A percentile compares a stretch with the other conserved stretches of the same genome.
phyloP scores from a whole-genome alignment of 257 asterid species.

The Primulina eburnea region DNA sequence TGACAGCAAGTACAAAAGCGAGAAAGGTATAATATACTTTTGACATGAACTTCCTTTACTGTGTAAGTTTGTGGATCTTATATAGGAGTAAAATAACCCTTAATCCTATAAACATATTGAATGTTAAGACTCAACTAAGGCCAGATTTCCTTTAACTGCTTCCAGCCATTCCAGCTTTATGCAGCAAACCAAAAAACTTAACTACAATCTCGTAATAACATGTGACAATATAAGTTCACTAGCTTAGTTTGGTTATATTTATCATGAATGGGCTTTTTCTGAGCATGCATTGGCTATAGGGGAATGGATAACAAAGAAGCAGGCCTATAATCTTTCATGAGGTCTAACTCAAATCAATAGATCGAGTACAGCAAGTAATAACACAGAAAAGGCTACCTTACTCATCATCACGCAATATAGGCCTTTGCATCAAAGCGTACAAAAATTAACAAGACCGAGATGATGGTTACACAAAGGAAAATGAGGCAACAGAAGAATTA shows the following conservation, averaged over 20 bases:
- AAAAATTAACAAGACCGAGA: slow-evolving; percentile 1
- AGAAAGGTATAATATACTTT: not conserved
- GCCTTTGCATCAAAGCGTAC: slow-evolving; percentile 9
- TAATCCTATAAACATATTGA: too few relatives aligned
- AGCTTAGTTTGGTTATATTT: not conserved
- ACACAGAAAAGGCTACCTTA: not conserved
- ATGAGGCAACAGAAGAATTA: slow-evolving; percentile 6
- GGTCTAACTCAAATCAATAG: not conserved
- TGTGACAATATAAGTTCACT: not conserved
- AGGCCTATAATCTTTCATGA: not conserved
- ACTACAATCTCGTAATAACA: not conserved
- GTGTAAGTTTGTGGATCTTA: not conserved
- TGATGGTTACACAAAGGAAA: not conserved
- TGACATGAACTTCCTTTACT: not conserved
- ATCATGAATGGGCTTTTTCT: not conserved
- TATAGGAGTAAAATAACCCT: not conserved
- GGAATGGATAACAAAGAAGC: not conserved
- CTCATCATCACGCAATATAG: not conserved
- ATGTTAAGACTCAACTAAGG: not conserved
- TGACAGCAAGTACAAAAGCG: not conserved
- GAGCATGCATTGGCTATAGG: not conserved
- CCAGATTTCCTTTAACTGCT: not conserved
- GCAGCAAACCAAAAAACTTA: too few relatives aligned
- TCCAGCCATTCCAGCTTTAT: not conserved
- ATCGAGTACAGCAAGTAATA: not conserved